These are phyloP conservation scores for Sungouiella thailandica DNA, from an alignment of 805 yeast genomes.

Conservation along the genomic window DNA sequence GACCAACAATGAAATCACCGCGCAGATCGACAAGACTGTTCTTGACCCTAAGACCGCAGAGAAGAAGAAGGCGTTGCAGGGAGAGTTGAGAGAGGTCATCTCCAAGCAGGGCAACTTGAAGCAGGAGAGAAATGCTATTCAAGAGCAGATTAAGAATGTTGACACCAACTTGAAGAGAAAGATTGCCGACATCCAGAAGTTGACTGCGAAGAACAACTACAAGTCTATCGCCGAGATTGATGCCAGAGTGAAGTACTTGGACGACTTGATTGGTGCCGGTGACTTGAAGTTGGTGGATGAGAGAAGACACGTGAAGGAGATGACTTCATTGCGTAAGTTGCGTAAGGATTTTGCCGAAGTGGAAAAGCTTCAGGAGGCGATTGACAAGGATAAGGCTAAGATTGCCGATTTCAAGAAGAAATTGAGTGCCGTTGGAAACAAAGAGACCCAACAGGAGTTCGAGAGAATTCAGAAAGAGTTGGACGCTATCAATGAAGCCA, in stretches of 20 bases:
- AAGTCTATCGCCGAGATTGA: constrained; percentile 67
- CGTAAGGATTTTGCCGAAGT: constrained; percentile 71
- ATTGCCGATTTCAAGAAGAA: constrained; percentile 70
- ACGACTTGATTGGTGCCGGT: constrained; percentile 73
- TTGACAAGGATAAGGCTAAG: constrained; percentile 74
- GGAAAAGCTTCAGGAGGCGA: constrained; percentile 69
- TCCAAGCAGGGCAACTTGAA: constrained; percentile 46
- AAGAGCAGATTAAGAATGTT: constrained; percentile 65
- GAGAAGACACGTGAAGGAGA: constrained; percentile 78
- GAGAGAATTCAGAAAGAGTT: constrained; percentile 66
- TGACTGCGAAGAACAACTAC: constrained; percentile 66
- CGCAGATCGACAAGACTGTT: constrained; percentile 44
- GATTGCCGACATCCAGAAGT: constrained; percentile 66
- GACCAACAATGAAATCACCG: constrained; percentile 46
- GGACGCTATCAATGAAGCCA: constrained; percentile 56
- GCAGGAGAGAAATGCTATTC: constrained; percentile 44
- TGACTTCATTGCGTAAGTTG: constrained; percentile 74
- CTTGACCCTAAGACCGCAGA: constrained; percentile 27
- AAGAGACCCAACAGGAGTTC: constrained; percentile 62
- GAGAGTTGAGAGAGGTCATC: constrained; percentile 37
- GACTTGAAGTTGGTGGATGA: constrained; percentile 84
- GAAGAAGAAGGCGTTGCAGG: constrained; percentile 30
- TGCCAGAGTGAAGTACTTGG: constrained; percentile 58
- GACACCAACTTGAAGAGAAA: constrained; percentile 73
- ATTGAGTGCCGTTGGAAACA: constrained; percentile 52